Base-by-base conservation (phyloP, 257 asterid species). In the Echium plantagineum region DNA sequence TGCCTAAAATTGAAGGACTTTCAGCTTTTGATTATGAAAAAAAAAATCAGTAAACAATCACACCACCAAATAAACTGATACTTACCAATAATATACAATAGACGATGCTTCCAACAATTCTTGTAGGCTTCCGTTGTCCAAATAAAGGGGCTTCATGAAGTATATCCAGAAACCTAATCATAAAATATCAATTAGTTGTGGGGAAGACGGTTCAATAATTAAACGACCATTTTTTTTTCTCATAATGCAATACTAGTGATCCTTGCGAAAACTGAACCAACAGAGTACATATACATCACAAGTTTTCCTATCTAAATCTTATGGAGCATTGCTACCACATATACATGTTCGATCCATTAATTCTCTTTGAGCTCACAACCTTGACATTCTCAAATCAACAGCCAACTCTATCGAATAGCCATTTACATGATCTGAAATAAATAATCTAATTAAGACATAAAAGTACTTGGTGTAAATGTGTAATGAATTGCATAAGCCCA, bases 61-160 rank as follows among this genome's bases (percentile, higher is more conserved):
- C 12, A 20, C 7, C 57, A 19, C 58, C 52, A 15, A 57, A 47
- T 58, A 58, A 62, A 71, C 53, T 55, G 47, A 69, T 66, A 78
- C 98, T 80, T 86, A 87, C 97, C 95, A 93, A 72, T 68, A 93
- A 46, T 52, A 93, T 65, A 72, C 94, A 84, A 70, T 89, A 93
- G 64, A 89, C 74, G 72, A 89, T 64, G 66, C 98, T 86, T 72
- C 94, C 94, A 61, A 81, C 17, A 21, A 86, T 71, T 72, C 82
- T 75, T 21, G 97, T 81, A 22, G 90, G 89, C 84, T 83, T 89
- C 75, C 97, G 84, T 57, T 86, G 95, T 66, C 98, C 95, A 72
- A 78, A 88, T 72, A 93, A 77, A 63, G 98, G 97, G 74, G 95
- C 96, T 70, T 86, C 98, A 65, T 89, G 96, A 68, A 83, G 79